Conservation (phyloP, 2,329 filamentous ascomycete species). For the Pseudocercospora eumusae region DNA sequence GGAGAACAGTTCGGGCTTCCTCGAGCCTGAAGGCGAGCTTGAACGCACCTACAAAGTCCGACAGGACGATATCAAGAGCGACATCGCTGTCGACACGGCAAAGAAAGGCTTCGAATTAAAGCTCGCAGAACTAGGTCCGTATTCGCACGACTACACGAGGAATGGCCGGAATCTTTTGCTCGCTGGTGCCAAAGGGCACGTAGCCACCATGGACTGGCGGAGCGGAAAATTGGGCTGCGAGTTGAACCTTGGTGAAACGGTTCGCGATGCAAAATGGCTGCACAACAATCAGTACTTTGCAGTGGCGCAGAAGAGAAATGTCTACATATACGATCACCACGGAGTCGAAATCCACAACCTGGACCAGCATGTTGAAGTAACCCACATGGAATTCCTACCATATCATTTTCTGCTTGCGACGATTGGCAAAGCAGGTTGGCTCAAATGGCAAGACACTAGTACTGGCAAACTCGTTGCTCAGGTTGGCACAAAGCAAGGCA, state of each 20-base stretch:
- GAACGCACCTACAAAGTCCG: conserved; percentile 91
- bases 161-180: conserved; percentile 86
- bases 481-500: conserved; percentile 79
- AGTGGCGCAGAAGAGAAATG: conserved; percentile 92
- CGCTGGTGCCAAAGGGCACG: conserved; percentile 86
- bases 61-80: conserved; percentile 77
- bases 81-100: conserved; percentile 77
- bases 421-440: conserved; percentile 75
- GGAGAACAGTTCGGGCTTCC: conserved; percentile 80
- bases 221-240: conserved; percentile 89
- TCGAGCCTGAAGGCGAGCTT: conserved; percentile 84
- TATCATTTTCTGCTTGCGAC: conserved; percentile 94
- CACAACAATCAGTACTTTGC: conserved; percentile 95
- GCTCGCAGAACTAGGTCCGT: conserved; percentile 79
- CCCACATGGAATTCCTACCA: conserved; percentile 91
- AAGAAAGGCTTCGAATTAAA: conserved; percentile 92
- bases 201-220: conserved; percentile 96
- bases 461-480: conserved; percentile 88
- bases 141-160: conserved; percentile 82
- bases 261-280: conserved; percentile 86
- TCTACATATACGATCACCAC: conserved; percentile 91
- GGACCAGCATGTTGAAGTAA: conserved; percentile 85
- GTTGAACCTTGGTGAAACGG: conserved; percentile 84
- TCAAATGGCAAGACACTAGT: conserved; percentile 94
- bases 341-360: conserved; percentile 92